Evolutionary conservation across 164 flowering plant species (phyloP).

Genomic region (Annona squamosa): DNA sequence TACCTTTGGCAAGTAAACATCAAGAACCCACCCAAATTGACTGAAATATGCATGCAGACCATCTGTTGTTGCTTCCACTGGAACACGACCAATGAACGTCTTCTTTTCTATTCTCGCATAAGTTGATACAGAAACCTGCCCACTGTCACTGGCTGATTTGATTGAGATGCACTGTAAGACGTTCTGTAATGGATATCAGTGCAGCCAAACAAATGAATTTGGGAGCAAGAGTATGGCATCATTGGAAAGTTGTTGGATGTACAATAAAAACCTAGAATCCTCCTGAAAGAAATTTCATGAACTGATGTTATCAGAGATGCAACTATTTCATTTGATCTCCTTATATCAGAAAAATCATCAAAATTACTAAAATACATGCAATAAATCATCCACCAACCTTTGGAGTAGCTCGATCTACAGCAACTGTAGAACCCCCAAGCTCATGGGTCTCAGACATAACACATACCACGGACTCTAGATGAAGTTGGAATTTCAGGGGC

Average conservation of each 20-base stretch:
- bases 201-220: conserved; percentile 3
- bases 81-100: conserved; percentile 21
- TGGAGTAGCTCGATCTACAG: conserved; percentile 23
- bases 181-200: conserved; percentile 5
- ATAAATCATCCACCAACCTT: conserved; percentile 8
- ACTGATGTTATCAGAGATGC: background rate
- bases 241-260: conserved; percentile 10
- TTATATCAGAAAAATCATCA: background rate
- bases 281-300: conserved; percentile 11
- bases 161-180: conserved; percentile 6
- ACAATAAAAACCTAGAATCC: conserved; percentile 12
- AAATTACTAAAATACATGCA: background rate
- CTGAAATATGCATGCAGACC: conserved; percentile 23
- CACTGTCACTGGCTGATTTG: conserved; percentile 2
- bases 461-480: conserved; percentile 19
- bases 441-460: conserved; percentile 22
- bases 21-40: conserved; percentile 20
- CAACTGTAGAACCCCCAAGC: conserved; percentile 18
- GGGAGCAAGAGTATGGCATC: conserved; percentile 4
- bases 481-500: background rate
- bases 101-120: conserved; percentile 9
- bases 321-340: too few relatives aligned
- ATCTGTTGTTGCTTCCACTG: conserved; percentile 18
- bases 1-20: conserved; percentile 23
- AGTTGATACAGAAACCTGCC: conserved; percentile 10